A percentile compares a stretch with the other conserved stretches of the same genome.
phyloP scores from a whole-genome alignment of 2,329 filamentous ascomycete genomes.

The Botrytis pseudocinerea region DNA sequence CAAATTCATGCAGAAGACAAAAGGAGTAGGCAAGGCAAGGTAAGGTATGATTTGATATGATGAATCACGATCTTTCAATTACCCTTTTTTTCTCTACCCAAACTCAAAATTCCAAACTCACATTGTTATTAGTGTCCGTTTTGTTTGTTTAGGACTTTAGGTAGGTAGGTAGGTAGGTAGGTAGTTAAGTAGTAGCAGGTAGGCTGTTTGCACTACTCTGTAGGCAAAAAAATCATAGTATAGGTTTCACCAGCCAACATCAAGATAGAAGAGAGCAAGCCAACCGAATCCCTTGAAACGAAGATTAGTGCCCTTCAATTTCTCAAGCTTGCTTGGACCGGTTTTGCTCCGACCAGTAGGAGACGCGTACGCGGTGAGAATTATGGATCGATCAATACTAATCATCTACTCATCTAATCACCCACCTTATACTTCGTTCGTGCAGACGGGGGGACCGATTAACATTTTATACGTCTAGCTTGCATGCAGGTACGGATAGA shows the following conservation, averaged over 20 bases:
- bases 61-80: background rate
- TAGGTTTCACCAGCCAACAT: constrained; percentile 8
- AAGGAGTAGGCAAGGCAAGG: background rate
- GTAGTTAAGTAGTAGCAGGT: background rate
- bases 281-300: constrained; percentile 18
- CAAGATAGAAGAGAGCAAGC: background rate
- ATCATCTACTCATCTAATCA: background rate
- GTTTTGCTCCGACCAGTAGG: background rate
- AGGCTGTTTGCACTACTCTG: background rate
- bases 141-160: background rate
- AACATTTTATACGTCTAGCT: background rate
- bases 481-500: background rate
- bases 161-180: background rate
- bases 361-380: background rate
- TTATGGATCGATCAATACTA: background rate
- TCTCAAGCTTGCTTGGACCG: constrained; percentile 17
- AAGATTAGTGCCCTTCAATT: constrained; percentile 6
- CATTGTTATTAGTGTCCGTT: background rate
- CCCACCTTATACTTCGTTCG: background rate
- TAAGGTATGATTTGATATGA: background rate
- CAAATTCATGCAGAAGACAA: background rate
- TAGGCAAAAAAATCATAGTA: background rate
- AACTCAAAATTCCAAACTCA: background rate
- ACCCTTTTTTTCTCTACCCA: background rate
- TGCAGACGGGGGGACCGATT: background rate